phyloP scores from a whole-genome alignment of 73 alveolate genomes.

The Paraurostyla sp. region DNA sequence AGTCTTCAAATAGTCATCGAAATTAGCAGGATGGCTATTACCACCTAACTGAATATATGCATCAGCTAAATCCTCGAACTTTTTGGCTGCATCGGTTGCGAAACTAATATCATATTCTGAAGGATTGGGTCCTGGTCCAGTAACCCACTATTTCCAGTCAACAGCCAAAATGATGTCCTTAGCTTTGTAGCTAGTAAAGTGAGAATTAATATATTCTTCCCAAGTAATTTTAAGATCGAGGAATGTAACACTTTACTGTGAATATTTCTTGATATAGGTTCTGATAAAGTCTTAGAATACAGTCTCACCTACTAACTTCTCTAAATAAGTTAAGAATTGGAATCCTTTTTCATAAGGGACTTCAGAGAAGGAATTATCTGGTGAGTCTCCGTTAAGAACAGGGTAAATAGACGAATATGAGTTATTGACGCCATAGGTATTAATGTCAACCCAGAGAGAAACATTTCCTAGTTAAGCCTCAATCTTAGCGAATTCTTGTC shows the following conservation, averaged over 20 bases:
- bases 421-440: neutral
- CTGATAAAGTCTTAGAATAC: constrained; percentile 81
- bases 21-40: neutral
- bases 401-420: constrained; percentile 47
- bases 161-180: constrained; percentile 70
- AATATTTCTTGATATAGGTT: constrained; percentile 71
- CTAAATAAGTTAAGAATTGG: constrained; percentile 89
- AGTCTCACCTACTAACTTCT: constrained; percentile 89
- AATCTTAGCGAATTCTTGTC: constrained; percentile 1
- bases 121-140: constrained; percentile 84
- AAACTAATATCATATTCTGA: constrained; percentile 65
- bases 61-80: constrained; percentile 26
- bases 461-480: constrained; percentile 56
- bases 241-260: constrained; percentile 14
- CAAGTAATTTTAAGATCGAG: constrained; percentile 18
- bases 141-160: constrained; percentile 93
- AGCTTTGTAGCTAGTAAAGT: neutral
- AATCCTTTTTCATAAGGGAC: constrained; percentile 99
- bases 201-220: neutral
- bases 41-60: constrained; percentile 30
- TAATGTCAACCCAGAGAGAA: constrained; percentile 57
- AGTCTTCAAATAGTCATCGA: neutral
- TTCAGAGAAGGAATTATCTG: constrained; percentile 98
- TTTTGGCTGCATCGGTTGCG: constrained; percentile 5
- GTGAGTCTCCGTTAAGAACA: constrained; percentile 82